Base-by-base conservation (phyloP, 2,329 filamentous ascomycete species). In the Ophiostoma sp. region DNA sequence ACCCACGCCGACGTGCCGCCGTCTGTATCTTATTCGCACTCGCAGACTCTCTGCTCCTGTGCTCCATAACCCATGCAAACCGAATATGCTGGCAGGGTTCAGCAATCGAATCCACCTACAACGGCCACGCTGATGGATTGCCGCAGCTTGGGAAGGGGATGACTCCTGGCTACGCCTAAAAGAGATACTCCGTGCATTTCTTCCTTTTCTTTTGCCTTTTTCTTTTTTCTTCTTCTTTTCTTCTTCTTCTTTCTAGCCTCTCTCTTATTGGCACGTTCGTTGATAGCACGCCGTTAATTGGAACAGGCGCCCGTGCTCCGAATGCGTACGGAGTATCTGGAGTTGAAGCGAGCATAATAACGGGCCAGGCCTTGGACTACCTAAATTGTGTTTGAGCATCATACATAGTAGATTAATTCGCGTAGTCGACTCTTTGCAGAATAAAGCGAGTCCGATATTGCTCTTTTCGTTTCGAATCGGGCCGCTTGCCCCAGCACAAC, bases 401-500 rank as follows among this genome's bases (percentile, higher is more conserved):
- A 41, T 41, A 41, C 15, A 41, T 41, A 41, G 15, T 41, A 23
- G 52, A 27, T 17, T 57, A 48, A 48, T n/a, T 48, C 5, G 17
- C 7, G 36, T 48, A 17, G 8, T 27, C 17, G 23, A 13, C 52
- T 31, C 27, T 31, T 31, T n/a, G 20, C 8, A n/a, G 5, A n/a
- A 0, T n/a, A n/a, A 48, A 48, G 6, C 20, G 17, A 48, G 20
- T 48, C 44, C 17, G 44, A 48, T 62, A 20, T 33, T 31, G 27
- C 27, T 23, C 17, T 65, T 13, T 67, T 67, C 48, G 17, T 57
- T 36, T 64, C 39, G 64, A 73, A 65, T 73, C 72, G 72, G 72
- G 67, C 72, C 70, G 72, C 44, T 13, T 68, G 31, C 31, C 23
- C 64, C 67, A 65, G 39, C 48, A 54, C 41, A 35, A 17, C n/a